Conservation (phyloP, 1,284 basidiomycete genomes). For the Pyrrhoderma lamaoense region DNA sequence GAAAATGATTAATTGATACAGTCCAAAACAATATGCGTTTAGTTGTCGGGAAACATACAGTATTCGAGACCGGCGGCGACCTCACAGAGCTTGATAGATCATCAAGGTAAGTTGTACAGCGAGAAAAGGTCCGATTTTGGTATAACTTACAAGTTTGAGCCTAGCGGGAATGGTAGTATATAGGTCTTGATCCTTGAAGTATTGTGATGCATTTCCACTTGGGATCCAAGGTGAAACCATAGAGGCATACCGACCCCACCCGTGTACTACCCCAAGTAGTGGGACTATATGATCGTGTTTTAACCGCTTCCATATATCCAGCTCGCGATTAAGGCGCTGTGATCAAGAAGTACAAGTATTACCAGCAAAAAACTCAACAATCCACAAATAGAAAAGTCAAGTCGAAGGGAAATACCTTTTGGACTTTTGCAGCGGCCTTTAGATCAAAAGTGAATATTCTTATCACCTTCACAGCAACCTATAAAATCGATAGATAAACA, state of each 20-base stretch:
- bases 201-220: constrained; percentile 16
- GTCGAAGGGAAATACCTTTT: constrained; percentile 12
- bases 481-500: no score
- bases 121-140: not conserved
- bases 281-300: constrained; percentile 13
- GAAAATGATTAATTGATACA: not conserved
- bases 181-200: constrained; percentile 9
- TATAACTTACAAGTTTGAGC: constrained; percentile 11
- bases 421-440: constrained; percentile 9
- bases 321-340: constrained; percentile 13
- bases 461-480: constrained; percentile 19
- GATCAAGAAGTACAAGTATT: not conserved
- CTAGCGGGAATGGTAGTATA: constrained; percentile 1
- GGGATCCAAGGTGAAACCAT: constrained; percentile 17
- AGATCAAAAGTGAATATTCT: constrained; percentile 5
- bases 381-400: no score
- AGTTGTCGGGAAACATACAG: constrained; percentile 8
- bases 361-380: no score
- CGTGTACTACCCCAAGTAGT: constrained; percentile 11
- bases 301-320: constrained; percentile 17
- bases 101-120: not conserved
- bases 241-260: constrained; percentile 13
- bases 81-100: constrained; percentile 10
- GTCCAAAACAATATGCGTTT: not conserved
- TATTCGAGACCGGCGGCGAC: constrained; percentile 15